phyloP scores from a whole-genome alignment of 2,329 filamentous ascomycete genomes.

The Phialocephala sp. region DNA sequence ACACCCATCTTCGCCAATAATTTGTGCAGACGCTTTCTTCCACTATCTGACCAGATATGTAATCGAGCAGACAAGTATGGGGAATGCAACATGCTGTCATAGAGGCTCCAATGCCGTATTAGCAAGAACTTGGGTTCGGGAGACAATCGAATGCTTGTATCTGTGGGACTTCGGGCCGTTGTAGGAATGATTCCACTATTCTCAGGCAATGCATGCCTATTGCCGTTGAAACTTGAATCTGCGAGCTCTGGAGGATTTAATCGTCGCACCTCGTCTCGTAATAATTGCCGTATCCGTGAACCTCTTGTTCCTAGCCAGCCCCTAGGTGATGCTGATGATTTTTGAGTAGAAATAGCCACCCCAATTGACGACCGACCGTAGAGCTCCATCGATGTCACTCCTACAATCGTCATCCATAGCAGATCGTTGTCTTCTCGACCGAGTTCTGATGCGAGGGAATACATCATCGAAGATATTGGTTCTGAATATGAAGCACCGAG shows the following conservation, averaged over 20 bases:
- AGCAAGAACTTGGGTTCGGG: constrained; percentile 93
- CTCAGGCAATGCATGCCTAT: constrained; percentile 67
- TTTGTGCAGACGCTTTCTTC: constrained; percentile 88
- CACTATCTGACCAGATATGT: constrained; percentile 92
- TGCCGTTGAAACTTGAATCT: constrained; percentile 59
- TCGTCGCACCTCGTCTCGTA: constrained; percentile 92
- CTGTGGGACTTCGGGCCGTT: constrained; percentile 84
- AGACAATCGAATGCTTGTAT: constrained; percentile 88
- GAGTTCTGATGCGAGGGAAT: constrained; percentile 91
- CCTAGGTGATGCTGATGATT: constrained; percentile 58
- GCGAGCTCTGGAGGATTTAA: constrained; percentile 78
- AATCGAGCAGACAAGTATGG: constrained; percentile 91
- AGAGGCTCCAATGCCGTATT: constrained; percentile 94
- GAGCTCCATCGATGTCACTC: constrained; percentile 90
- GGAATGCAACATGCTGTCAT: constrained; percentile 98
- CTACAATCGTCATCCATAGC: constrained; percentile 93
- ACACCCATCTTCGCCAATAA: constrained; percentile 98
- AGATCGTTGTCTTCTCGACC: constrained; percentile 97
- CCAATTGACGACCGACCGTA: constrained; percentile 87
- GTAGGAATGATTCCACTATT: constrained; percentile 85
- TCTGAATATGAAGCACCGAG: constrained; percentile 91
- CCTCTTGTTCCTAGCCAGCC: constrained; percentile 85
- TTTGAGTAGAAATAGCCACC: constrained; percentile 67
- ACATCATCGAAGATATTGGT: constrained; percentile 91
- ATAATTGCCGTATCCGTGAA: constrained; percentile 80